Evolutionary conservation across 345 rosid species (phyloP).

Genomic region (Rhizophora apiculata): DNA sequence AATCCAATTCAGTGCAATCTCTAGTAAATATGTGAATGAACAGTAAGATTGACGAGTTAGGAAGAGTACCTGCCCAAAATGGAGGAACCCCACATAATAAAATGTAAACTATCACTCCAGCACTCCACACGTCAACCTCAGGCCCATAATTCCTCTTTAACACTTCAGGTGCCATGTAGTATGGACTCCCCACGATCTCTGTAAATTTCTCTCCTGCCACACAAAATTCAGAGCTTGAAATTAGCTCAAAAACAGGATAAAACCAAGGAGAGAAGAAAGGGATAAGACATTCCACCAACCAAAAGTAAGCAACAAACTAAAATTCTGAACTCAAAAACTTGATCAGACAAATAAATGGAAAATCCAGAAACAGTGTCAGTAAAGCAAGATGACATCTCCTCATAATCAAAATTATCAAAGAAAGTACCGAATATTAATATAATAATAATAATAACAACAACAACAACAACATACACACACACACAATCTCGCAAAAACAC

Average conservation of each 20-base stretch:
- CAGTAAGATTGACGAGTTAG: conserved; percentile 1
- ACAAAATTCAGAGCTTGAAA: neutral
- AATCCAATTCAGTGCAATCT: conserved; percentile 1
- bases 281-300: neutral
- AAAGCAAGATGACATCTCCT: too few relatives aligned
- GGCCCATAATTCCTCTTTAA: conserved; percentile 87
- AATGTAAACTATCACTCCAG: conserved; percentile 86
- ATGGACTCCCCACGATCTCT: conserved; percentile 96
- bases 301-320: neutral
- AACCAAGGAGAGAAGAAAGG: neutral
- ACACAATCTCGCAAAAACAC: neutral
- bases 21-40: conserved; percentile 4
- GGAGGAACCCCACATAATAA: conserved; percentile 91
- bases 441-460: too few relatives aligned
- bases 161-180: conserved; percentile 95
- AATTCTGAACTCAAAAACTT: conserved; percentile 11
- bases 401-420: too few relatives aligned
- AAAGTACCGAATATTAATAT: too few relatives aligned
- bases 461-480: too few relatives aligned
- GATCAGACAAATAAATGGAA: neutral
- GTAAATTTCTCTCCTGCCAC: conserved; percentile 66
- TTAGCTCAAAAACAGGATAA: too few relatives aligned
- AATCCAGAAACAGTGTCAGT: neutral
- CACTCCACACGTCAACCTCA: conserved; percentile 91
- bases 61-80: conserved; percentile 74